Percentiles rank a stretch among this genome's conserved stretches.
These are phyloP conservation scores for Annulohypoxylon truncatum DNA, from an alignment of 2,329 filamentous ascomycete species.

Conservation along the genomic window DNA sequence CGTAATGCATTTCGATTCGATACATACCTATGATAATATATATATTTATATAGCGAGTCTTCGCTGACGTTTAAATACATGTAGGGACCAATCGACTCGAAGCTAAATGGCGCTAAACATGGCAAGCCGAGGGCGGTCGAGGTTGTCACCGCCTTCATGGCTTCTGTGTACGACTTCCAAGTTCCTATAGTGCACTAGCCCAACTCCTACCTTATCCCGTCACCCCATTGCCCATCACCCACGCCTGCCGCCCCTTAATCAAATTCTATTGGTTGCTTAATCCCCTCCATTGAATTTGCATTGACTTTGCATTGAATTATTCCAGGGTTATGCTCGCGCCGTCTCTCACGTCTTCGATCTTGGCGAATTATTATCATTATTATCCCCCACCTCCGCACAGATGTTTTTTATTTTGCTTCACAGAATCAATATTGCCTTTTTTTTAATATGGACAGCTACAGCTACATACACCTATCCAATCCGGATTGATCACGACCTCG, in stretches of 20 bases:
- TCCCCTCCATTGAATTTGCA: background rate
- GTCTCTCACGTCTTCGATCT: background rate
- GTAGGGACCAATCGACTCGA: slow-evolving; percentile 17
- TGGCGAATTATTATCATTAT: background rate
- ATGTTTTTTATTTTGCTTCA: slow-evolving; percentile 12
- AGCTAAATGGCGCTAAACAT: slow-evolving; percentile 14
- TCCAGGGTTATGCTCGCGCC: slow-evolving; percentile 23
- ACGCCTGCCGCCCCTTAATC: slow-evolving; percentile 14
- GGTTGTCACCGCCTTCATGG: slow-evolving; percentile 30
- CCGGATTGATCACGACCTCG: background rate
- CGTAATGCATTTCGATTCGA: background rate
- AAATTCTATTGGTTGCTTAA: background rate
- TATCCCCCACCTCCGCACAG: slow-evolving; percentile 20
- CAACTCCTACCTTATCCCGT: background rate
- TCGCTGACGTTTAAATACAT: background rate
- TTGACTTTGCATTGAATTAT: background rate
- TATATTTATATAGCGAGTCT: background rate
- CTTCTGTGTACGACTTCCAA: slow-evolving; percentile 5
- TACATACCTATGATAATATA: background rate
- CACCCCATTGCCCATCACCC: background rate
- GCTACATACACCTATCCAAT: background rate
- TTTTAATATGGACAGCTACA: slow-evolving; percentile 6
- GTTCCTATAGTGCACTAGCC: background rate
- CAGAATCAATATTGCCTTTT: slow-evolving; percentile 4
- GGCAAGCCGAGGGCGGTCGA: slow-evolving; percentile 37